These are phyloP conservation scores for Tieghemiomyces parasiticus DNA, from an alignment of 192 early-diverging fungal genomes.

Conservation along the genomic window DNA sequence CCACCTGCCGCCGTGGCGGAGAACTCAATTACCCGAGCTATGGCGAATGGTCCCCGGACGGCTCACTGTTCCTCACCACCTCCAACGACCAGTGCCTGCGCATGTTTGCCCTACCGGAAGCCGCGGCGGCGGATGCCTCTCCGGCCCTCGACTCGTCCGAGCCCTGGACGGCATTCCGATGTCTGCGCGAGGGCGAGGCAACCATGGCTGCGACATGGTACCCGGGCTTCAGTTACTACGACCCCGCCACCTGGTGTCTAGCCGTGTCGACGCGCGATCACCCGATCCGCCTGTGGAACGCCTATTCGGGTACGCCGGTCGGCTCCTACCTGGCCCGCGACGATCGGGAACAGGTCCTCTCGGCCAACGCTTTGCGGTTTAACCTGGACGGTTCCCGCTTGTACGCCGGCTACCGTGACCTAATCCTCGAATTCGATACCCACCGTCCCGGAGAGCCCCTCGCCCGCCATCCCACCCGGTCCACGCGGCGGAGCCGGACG, in stretches of 20 bases:
- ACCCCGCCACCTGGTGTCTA: constrained; percentile 44
- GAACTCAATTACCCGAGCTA: too few relatives aligned
- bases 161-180: neutral
- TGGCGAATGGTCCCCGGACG: constrained; percentile 34
- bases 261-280: constrained; percentile 52
- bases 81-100: neutral
- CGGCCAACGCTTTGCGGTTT: constrained; percentile 51
- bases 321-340: constrained; percentile 49
- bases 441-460: constrained; percentile 42
- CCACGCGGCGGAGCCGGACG: constrained; percentile 44
- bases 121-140: neutral
- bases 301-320: constrained; percentile 25
- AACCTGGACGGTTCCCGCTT: constrained; percentile 47
- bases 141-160: neutral
- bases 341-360: constrained; percentile 44
- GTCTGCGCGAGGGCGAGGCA: neutral
- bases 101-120: neutral
- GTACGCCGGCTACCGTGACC: constrained; percentile 51
- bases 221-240: constrained; percentile 17
- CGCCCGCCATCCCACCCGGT: constrained; percentile 30
- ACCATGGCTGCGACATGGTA: constrained; percentile 21
- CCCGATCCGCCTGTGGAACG: constrained; percentile 64
- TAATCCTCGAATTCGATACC: constrained; percentile 54
- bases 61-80: constrained; percentile 16
- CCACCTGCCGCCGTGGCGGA: too few relatives aligned